Evolutionary conservation across 306 rosid species (phyloP).

Genomic region (Ormosia semicastrata): DNA sequence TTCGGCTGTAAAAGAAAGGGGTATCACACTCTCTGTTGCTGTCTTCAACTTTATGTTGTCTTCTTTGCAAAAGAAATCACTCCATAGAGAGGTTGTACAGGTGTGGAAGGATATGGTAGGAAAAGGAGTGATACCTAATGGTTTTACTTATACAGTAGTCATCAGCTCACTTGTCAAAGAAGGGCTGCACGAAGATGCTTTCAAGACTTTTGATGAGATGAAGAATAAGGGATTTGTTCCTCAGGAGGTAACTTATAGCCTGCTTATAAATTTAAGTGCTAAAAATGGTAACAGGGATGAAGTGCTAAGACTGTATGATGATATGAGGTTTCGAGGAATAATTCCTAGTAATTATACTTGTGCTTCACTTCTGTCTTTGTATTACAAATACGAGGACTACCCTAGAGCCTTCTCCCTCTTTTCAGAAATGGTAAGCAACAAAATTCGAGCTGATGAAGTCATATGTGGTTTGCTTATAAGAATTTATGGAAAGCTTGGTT

Average conservation of each 20-base stretch:
- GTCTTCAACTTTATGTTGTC: conserved; percentile 95
- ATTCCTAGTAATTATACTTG: conserved; percentile 85
- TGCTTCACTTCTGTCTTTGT: conserved; percentile 82
- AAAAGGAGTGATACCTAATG: conserved; percentile 53
- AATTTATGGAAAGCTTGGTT: conserved; percentile 88
- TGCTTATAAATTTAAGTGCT: conserved; percentile 62
- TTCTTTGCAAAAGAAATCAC: conserved; percentile 91
- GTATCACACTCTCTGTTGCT: conserved; percentile 52
- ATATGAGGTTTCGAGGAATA: conserved; percentile 65
- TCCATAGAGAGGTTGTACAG: conserved; percentile 59
- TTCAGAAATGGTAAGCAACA: conserved; percentile 69
- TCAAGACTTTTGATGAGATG: conserved; percentile 58
- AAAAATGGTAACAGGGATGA: conserved; percentile 59
- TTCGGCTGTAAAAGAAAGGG: conserved; percentile 78
- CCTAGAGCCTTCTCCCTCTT: conserved; percentile 87
- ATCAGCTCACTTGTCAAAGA: conserved; percentile 67
- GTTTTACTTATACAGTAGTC: conserved; percentile 70
- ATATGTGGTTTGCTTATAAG: conserved; percentile 91
- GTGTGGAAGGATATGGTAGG: conserved; percentile 76
- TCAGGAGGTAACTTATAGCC: conserved; percentile 77
- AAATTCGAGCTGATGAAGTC: conserved; percentile 78
- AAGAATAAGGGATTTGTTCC: conserved; percentile 63
- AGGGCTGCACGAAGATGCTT: conserved; percentile 64
- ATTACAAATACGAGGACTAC: conserved; percentile 80
- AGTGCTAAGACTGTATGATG: conserved; percentile 64